Evolutionary conservation across 805 yeast species (phyloP), one percentile per base, ranked within the genome.

Genomic region (Saturnispora sekii): DNA sequence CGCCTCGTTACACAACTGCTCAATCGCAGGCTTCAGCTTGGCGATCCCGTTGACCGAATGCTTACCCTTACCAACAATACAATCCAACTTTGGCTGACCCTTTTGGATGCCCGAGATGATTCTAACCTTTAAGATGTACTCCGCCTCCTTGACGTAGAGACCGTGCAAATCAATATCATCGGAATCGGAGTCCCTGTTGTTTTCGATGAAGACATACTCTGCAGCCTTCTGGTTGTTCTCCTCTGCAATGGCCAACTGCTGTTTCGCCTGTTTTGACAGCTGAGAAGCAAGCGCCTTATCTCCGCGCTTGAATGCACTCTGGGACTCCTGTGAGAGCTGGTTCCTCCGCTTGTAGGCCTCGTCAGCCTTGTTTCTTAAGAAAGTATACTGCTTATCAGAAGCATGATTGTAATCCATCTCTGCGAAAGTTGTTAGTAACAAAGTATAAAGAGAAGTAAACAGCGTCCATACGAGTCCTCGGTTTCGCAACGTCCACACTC

Each of bases 121-220:
- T 47, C 97, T 72, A 48, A 74, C 77, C 53, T 81, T 84, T 51
- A 90, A 68, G 41, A 83, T 76, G 58, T 77, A 82, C 49, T 77
- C 76, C 7, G 97, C 96, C 65, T 90, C 98, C 59, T 80, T 82
- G 15, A 90, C 94, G 54, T 72, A 89, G 29, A 90, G 67, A 0
- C 98, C 98, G 62, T 90, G 98, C 43, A 90, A 69, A 65, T 90
- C 97, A 50, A 90, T 87, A 63, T 90, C 97, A 61, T 86, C 82
- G 18, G 72, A 70, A 30, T 74, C 79, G n/a, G 90, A 80, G 57
- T 89, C 97, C 34, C 85, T 76, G 58, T 90, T 90, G 62, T 90
- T 90, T 52, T 84, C 89, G 36, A 80, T 68, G 61, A 90, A 90
- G 1, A 85, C 96, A 57, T 81, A 88, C 60, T 81, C 86, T 1